Evolutionary conservation across 2,329 filamentous ascomycete species (phyloP), one percentile per base, ranked within the genome.

Genomic region (Curvularia sp.): DNA sequence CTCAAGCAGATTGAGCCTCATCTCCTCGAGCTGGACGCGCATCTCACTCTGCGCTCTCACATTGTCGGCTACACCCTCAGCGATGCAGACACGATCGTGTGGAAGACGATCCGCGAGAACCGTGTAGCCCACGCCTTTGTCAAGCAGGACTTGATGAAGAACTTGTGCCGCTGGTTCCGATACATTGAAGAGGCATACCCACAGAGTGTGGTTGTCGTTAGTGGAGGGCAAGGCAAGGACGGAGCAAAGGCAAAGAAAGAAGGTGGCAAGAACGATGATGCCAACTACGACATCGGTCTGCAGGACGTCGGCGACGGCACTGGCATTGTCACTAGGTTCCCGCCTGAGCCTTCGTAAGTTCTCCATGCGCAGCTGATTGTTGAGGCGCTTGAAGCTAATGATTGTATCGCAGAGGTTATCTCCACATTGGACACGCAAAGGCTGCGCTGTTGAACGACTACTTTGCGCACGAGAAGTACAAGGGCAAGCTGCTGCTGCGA

Each of bases 381-480:
- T 8, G 10, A n/a, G 24, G 15, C 2, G 3, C 9, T 18, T 38
- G 10, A n/a, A 42, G 20, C 53, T 64, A 28, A 74, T 44, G 22
- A 20, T 49, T 20, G 26, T 9, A 8, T 42, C 8, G 13, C 65
- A 77, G 74, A 64, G 93, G 93, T 61, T 97, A 96, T 76, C 87
- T 97, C 44, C 94, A 97, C 80, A 96, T 97, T 64, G 94, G 94
- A 53, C 94, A 98, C 81, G 92, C 93, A 68, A 98, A 98, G 81
- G 93, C 93, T 30, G 93, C 93, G 5, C 84, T 96, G 55, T 87
- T 98, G 57, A 97, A 95, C 81, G 93, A 98, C 77, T 98, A 96
- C 84, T 98, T 98, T 70, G 94, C 93, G 44, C 93, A 97, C 78
- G 89, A 93, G 76, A 91, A 92, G 69, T 96, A 96, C 83, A 89